Percentiles rank a stretch among this genome's conserved stretches.
phyloP scores from a whole-genome alignment of 1,139 yeast species.

The Debaryomyces coudertii region DNA sequence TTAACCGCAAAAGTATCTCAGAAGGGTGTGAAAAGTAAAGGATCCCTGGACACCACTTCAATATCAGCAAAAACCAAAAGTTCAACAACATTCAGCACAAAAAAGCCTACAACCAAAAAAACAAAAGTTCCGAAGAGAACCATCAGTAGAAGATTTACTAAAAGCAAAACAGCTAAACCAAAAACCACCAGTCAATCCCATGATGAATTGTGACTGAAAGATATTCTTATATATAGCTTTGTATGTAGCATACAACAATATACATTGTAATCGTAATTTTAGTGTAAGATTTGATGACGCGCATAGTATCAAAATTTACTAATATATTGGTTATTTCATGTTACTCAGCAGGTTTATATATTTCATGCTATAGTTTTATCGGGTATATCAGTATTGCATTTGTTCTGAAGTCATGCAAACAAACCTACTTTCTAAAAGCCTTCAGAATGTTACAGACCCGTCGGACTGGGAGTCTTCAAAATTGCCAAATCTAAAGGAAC shows the following conservation, averaged over 20 bases:
- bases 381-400: background rate
- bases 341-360: conserved; percentile 1
- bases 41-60: background rate
- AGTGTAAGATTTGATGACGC: conserved; percentile 1
- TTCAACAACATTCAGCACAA: background rate
- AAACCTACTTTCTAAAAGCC: conserved; percentile 20
- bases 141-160: conserved; percentile 2
- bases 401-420: conserved; percentile 12
- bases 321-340: background rate
- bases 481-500: conserved; percentile 57
- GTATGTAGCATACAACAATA: conserved; percentile 1
- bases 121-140: background rate
- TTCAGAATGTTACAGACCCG: conserved; percentile 57
- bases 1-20: background rate
- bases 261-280: background rate
- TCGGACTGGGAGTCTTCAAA: conserved; percentile 63
- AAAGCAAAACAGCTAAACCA: background rate
- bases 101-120: background rate
- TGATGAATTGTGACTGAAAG: conserved; percentile 7
- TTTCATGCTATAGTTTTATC: background rate
- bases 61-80: background rate
- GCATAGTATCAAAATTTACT: background rate
- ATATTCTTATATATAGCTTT: conserved; percentile 4
- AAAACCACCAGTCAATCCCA: conserved; percentile 4
- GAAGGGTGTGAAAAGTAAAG: background rate